Evolutionary conservation across 1,139 yeast species (phyloP).

Genomic region (Blastobotrys capitulatus): DNA sequence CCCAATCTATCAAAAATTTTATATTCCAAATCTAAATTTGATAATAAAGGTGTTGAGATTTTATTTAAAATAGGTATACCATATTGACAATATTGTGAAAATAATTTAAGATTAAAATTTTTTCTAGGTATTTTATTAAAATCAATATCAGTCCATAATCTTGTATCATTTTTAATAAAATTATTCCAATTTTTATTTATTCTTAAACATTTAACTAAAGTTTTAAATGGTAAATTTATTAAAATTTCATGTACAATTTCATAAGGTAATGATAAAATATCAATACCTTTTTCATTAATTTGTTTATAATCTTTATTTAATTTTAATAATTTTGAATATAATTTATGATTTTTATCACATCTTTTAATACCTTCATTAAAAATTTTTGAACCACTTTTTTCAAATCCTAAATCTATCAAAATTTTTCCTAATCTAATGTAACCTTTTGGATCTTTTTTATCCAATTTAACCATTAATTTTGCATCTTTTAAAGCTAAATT

Average conservation of each 20-base stretch:
- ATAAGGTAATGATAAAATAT: conserved; percentile 8
- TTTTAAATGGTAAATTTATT: conserved; percentile 6
- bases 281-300: conserved; percentile 5
- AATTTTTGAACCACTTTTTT: conserved; percentile 1
- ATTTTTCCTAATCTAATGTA: conserved; percentile 11
- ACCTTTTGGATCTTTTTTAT: conserved; percentile 6
- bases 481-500: conserved; percentile 10
- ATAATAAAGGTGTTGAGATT: not conserved
- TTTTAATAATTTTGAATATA: not conserved
- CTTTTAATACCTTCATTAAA: conserved; percentile 8
- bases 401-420: conserved; percentile 4
- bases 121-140: not conserved
- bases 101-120: not conserved
- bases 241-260: conserved; percentile 10
- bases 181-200: conserved; percentile 11
- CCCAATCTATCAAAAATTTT: no score
- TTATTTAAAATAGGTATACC: not conserved
- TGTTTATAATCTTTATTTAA: not conserved
- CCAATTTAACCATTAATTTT: conserved; percentile 8
- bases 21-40: no score
- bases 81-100: conserved; percentile 1
- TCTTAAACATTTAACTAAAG: conserved; percentile 6
- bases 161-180: not conserved
- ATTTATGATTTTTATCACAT: not conserved
- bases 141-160: conserved; percentile 12